phyloP scores from a whole-genome alignment of 176 grass and related monocot genomes.

The Urochloa ruziziensis region DNA sequence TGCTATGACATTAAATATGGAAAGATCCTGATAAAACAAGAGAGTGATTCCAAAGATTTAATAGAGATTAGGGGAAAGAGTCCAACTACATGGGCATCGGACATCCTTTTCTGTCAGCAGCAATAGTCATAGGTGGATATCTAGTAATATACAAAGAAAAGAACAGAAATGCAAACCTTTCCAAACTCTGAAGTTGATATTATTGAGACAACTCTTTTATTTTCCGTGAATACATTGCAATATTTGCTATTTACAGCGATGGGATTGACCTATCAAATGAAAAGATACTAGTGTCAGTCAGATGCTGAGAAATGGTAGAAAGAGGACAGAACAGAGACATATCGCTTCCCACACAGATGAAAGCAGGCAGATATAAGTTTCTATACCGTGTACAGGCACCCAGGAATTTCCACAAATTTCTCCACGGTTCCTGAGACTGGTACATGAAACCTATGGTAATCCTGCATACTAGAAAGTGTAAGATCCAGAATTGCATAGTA shows the following conservation, averaged over 20 bases:
- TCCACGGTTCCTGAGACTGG: constrained; percentile 91
- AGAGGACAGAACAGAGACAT: constrained; percentile 6
- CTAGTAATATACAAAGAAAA: constrained; percentile 2
- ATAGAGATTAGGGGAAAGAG: too few relatives aligned
- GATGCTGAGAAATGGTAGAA: constrained; percentile 22
- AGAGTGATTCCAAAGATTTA: too few relatives aligned
- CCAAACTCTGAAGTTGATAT: constrained; percentile 87
- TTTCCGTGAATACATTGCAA: constrained; percentile 98
- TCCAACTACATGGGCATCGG: background rate
- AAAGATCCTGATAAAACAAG: background rate
- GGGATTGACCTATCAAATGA: constrained; percentile 84
- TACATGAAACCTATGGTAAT: constrained; percentile 99
- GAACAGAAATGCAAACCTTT: constrained; percentile 59
- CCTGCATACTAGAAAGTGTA: constrained; percentile 44
- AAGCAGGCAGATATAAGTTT: constrained; percentile 13
- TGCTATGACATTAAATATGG: background rate
- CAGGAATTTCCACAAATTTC: constrained; percentile 89
- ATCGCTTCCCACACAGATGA: background rate
- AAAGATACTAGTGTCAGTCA: constrained; percentile 3
- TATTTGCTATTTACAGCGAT: constrained; percentile 99
- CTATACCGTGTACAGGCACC: constrained; percentile 86
- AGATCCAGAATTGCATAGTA: constrained; percentile 10
- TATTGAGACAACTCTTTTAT: constrained; percentile 83
- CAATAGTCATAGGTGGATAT: background rate
- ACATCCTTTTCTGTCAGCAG: background rate